These are phyloP conservation scores for Diaporthe ampelina DNA, from an alignment of 2,329 filamentous ascomycete species.

Conservation along the genomic window DNA sequence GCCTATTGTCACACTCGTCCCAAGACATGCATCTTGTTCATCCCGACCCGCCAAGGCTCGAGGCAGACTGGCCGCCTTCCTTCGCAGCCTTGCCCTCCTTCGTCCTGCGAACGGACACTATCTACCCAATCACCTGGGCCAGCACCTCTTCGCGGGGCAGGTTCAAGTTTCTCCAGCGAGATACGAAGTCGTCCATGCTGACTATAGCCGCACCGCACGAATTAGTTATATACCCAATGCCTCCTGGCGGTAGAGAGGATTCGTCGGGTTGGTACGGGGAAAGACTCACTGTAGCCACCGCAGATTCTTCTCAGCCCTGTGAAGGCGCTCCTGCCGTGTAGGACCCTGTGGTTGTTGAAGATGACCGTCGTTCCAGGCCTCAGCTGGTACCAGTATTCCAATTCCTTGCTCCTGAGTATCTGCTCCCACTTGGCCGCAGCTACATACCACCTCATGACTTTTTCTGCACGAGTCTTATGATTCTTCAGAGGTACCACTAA, in stretches of 20 bases:
- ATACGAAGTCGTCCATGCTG: conserved; percentile 85
- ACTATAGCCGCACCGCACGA: conserved; percentile 61
- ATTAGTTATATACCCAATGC: conserved; percentile 35
- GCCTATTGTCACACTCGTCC: not conserved
- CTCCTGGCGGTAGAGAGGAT: no score
- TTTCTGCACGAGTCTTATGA: not conserved
- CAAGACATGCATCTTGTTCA: conserved; percentile 9
- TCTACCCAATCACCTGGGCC: conserved; percentile 48
- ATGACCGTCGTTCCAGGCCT: conserved; percentile 83
- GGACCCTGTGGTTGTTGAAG: conserved; percentile 95
- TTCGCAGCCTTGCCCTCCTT: not conserved
- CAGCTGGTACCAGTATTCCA: conserved; percentile 86
- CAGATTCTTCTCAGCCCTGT: conserved; percentile 89
- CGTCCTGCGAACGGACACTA: conserved; percentile 60
- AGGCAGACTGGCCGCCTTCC: not conserved
- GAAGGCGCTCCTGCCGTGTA: conserved; percentile 89
- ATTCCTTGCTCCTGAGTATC: conserved; percentile 74
- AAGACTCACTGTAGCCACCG: conserved; percentile 85
- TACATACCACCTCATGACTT: conserved; percentile 75
- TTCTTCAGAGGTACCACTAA: conserved; percentile 67
- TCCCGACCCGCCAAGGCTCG: conserved; percentile 14
- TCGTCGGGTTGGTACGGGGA: not conserved
- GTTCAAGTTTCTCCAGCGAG: conserved; percentile 81
- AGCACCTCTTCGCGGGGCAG: conserved; percentile 64
- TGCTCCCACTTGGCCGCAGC: conserved; percentile 82